Conservation (phyloP, 2,329 filamentous ascomycete species). For the Thielaviopsis musarum region DNA sequence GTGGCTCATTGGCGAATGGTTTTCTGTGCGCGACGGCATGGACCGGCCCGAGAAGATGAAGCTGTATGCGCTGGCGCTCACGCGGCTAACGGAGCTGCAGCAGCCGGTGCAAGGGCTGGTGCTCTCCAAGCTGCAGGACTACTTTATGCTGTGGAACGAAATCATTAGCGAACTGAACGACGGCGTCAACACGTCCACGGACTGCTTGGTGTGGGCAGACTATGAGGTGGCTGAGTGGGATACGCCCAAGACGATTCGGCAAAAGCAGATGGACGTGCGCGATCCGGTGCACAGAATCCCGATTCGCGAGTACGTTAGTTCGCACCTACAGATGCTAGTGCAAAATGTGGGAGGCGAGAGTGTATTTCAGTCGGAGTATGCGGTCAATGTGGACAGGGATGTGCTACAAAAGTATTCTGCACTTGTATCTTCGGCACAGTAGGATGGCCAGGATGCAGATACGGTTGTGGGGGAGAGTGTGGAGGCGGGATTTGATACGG, state of each 20-base stretch:
- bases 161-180: constrained; percentile 50
- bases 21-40: constrained; percentile 50
- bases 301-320: constrained; percentile 45
- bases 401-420: constrained; percentile 40
- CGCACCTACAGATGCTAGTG: constrained; percentile 43
- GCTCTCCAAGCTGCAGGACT: constrained; percentile 48
- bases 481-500: neutral
- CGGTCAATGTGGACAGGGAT: constrained; percentile 58
- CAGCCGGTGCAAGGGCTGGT: constrained; percentile 40
- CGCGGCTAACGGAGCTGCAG: constrained; percentile 49
- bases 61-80: constrained; percentile 55
- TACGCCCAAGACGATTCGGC: constrained; percentile 36
- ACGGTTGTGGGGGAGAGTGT: too few relatives aligned
- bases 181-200: constrained; percentile 33
- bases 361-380: constrained; percentile 50
- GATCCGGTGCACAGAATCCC: constrained; percentile 55
- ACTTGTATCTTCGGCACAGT: neutral
- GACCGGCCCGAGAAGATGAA: constrained; percentile 50
- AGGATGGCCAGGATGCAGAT: neutral
- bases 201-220: constrained; percentile 33
- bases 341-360: constrained; percentile 44
- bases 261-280: constrained; percentile 33
- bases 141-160: constrained; percentile 60
- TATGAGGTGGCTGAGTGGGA: constrained; percentile 33
- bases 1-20: constrained; percentile 49